Base-by-base conservation (phyloP, 495 filamentous ascomycete species). In the Neurospora sp. region DNA sequence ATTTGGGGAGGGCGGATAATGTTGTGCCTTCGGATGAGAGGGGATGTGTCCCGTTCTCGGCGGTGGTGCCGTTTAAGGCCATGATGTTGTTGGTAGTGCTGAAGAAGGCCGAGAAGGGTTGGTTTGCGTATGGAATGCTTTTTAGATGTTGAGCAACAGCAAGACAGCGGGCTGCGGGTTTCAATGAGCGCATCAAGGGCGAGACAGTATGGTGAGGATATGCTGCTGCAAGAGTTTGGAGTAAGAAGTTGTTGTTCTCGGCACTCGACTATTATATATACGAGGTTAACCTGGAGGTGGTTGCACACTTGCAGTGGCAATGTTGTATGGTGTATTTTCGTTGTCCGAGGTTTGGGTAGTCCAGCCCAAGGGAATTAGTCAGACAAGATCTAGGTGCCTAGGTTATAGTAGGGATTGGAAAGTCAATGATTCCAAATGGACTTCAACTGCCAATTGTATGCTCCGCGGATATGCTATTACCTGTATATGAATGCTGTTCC, bases 1-100 rank as follows among this genome's bases (percentile, higher is more conserved):
- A 92, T 81, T 97, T 98, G 35, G 92, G 93, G 44, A 99, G 85
- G 12, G 93, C 90, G 70, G 84, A 80, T 41, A 97, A 84, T 37
- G 92, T 82, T 9, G 73, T 71, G 38, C 79, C 79, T 23, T 77
- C 72, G 12, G 41, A 54, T 11, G 70, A n/a, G 18, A 59, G 69
- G 54, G 12, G 71, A 23, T 10, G 78, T 69, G 37, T 44, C 10
- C 72, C 70, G 71, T 74, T 72, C 35, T 75, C 73, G n/a, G 75
- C 73, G 9, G 75, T 42, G 74, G 74, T 79, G 74, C 74, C 74
- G 11, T 74, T 66, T 2, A 16, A 75, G 39, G 75, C 73, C 74
- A 74, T 78, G 62, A 54, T 59, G 18, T 72, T 76, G 74, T 74
- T 71, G 72, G 75, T 73, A 31, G 76, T 76, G 62, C 75, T 75